Base-by-base conservation (phyloP, 192 early-diverging fungal genomes). In the Coemansia sp. region DNA sequence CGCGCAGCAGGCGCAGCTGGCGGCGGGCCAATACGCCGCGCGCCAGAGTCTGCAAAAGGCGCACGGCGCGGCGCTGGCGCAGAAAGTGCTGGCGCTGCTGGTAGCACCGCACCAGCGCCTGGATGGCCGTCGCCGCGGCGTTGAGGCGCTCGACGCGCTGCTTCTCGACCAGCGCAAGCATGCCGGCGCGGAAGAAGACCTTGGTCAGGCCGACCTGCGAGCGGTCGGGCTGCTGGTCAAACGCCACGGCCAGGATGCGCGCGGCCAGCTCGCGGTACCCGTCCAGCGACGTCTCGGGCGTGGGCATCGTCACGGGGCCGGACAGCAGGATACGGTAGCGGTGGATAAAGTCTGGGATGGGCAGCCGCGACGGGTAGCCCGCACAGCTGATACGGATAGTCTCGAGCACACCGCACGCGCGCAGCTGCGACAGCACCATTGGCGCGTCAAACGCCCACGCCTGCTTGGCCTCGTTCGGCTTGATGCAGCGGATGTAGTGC, bases 401-500 rank as follows among this genome's bases (percentile, higher is more conserved):
- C 83, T 99, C 97, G 28, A 99, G 77, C 23, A 99, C 97, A 84
- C 97, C 97, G 71, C 95, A 98, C 31, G 95, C 94, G 51, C 95
- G 88, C 54, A 98, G 73, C 81, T 98, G 97, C 24, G 87, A 80
- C 10, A 98, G 80, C 23, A 97, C 94, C 91, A 96, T 95, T 14
- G 84, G 86, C n/a, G 94, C 87, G 65, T 97, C 92, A 62, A 97
- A 97, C 27, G 65, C 79, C 85, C 95, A 97, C 2, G 93, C 87
- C 6, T 83, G 82, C 69, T 98, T 97, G 45, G 86, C 88, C 67
- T 91, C 92, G 76, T 98, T 98, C 25, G 97, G 95, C 81, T 98
- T 98, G 80, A 98, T 96, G 80, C 97, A 98, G 53, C 97, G 93
- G 56, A 98, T 95, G 62, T 98, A 98, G 64, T 95, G 92, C 53